Base-by-base conservation (phyloP, 1,284 basidiomycete species). In the Lentinula novae-zelandiae region DNA sequence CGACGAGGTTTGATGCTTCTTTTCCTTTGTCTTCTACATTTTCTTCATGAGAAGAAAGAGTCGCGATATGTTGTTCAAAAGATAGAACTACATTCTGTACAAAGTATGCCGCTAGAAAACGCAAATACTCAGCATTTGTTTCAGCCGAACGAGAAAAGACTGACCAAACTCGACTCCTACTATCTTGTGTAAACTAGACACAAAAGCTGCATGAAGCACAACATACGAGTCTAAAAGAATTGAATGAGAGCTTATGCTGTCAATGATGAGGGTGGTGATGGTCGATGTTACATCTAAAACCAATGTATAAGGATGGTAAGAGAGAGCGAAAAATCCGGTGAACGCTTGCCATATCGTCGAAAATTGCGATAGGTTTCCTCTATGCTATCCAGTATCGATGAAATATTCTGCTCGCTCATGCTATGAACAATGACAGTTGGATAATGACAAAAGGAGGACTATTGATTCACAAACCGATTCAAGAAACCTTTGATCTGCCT, bases 161-260 rank as follows among this genome's bases (percentile, higher is more conserved):
- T 17, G 12, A 86, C 94, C 95, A 68, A 98, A 96, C 68, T 98
- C 96, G 50, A 95, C 78, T 1, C 96, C 96, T 13, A 96, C 77
- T 12, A 94, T 80, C 69, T 90, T 91, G 75, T 97, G 87, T 51
- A 98, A 76, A 53, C 89, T 86, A 0, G 92, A 88, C 31, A 97
- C 85, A 49, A 99, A 86, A 0, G 93, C 91, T 0, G 95, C 95
- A 70, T 98, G 89, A 4, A 98, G 80, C 13, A 95, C 89, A 56
- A 98, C 92, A 68, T 95, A 96, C 1, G 92, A 93, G 71, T 98
- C 95, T 54, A 98, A 80, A 3, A 93, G 79, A 54, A 91, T 90
- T 0, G 92, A 86, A 70, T 92, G 90, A 15, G 89, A 85, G 0
- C 93, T 86, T 54, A 97, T 92, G 49, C 91, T 90, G 58, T 90